These are phyloP conservation scores for Neurospora sp. DNA, from an alignment of 495 filamentous ascomycete genomes.

Conservation along the genomic window DNA sequence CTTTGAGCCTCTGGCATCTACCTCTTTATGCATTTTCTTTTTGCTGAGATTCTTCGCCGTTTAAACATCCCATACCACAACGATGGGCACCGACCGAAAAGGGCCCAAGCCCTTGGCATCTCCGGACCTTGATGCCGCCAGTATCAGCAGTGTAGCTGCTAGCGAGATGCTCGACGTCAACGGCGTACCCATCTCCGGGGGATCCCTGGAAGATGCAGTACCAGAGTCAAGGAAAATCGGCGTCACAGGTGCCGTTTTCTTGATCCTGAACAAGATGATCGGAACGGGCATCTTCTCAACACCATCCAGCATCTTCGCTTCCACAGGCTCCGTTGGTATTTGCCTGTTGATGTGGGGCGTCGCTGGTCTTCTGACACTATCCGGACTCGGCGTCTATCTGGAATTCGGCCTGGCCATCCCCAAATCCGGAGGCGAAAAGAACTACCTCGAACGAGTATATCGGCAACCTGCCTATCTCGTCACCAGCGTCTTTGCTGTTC, in stretches of 20 bases:
- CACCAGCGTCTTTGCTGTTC: conserved; percentile 48
- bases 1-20: background rate
- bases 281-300: conserved; percentile 43
- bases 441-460: conserved; percentile 56
- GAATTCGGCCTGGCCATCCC: conserved; percentile 45
- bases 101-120: background rate
- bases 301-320: conserved; percentile 33
- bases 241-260: conserved; percentile 39
- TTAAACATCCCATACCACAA: background rate
- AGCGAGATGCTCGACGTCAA: conserved; percentile 5
- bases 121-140: background rate
- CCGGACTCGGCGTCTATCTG: conserved; percentile 19
- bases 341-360: conserved; percentile 30
- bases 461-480: conserved; percentile 50
- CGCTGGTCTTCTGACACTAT: conserved; percentile 10
- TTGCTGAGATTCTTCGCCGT: background rate
- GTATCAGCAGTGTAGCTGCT: conserved; percentile 4
- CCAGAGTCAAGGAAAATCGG: conserved; percentile 40
- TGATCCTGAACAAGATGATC: conserved; percentile 51
- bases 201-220: conserved; percentile 10
- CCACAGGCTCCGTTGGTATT: conserved; percentile 32
- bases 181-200: background rate
- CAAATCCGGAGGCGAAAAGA: conserved; percentile 43
- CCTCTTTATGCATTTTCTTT: background rate
- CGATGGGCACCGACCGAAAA: conserved; percentile 1